Conservation (phyloP, 116 monocot species). For the Cymodocea nodosa region DNA sequence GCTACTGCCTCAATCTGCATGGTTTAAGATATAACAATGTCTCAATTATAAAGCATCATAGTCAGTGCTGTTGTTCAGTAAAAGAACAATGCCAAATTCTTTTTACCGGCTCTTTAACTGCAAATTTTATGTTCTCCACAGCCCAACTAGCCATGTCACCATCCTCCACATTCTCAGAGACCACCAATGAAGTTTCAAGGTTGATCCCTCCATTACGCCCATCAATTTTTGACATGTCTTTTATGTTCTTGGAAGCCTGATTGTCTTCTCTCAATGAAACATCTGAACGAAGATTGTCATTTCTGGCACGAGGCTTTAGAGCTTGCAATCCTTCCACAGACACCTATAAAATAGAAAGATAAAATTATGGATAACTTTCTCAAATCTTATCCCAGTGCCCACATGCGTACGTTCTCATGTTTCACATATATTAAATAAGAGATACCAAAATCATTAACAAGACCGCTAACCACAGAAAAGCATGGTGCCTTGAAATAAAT, state of each 20-base stretch:
- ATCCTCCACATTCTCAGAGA: constrained; percentile 24
- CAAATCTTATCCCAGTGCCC: no score
- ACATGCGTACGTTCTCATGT: no score
- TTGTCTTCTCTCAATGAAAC: constrained; percentile 8
- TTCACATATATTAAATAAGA: no score
- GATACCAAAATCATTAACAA: no score
- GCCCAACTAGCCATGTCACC: constrained; percentile 37
- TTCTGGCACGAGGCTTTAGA: constrained; percentile 48
- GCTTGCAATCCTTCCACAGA: constrained; percentile 81
- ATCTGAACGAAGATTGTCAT: constrained; percentile 10
- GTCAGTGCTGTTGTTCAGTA: neutral
- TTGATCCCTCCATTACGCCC: constrained; percentile 37
- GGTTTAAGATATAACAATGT: neutral
- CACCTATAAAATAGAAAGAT: constrained; percentile 27
- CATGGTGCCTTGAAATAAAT: no score
- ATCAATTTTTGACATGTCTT: constrained; percentile 4
- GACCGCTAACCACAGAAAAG: no score
- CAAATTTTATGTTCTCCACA: constrained; percentile 71
- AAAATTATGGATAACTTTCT: neutral
- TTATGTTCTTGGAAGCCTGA: constrained; percentile 9
- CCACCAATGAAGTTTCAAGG: constrained; percentile 47
- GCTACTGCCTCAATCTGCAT: constrained; percentile 86
- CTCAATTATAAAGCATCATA: neutral
- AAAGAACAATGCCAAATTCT: neutral
- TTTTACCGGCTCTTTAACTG: constrained; percentile 83